A percentile compares a stretch with the other conserved stretches of the same genome.
Conservation (phyloP, 805 yeast species). For the Saccharomycopsis fermentans region DNA sequence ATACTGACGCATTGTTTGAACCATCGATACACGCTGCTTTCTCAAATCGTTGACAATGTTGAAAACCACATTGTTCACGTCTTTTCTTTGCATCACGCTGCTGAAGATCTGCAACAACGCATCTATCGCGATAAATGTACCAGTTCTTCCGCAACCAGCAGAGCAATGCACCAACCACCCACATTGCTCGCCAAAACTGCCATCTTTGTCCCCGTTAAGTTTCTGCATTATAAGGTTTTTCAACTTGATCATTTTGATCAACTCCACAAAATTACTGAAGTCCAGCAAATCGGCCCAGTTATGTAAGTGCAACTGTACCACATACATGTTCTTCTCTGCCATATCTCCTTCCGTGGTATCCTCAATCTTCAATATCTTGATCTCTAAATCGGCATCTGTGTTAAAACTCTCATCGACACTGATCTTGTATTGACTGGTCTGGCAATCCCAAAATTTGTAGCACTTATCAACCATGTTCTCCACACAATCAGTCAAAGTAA, state of each 20-base stretch:
- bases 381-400: not conserved
- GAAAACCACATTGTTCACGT: constrained; percentile 28
- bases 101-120: constrained; percentile 25
- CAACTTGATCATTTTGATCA: constrained; percentile 14
- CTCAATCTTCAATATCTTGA: constrained; percentile 8
- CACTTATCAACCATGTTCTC: constrained; percentile 81
- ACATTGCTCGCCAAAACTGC: not conserved
- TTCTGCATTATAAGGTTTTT: constrained; percentile 5
- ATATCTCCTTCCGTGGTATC: constrained; percentile 24
- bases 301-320: constrained; percentile 65
- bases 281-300: constrained; percentile 83
- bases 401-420: not conserved
- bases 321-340: constrained; percentile 28
- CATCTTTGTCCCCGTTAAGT: not conserved
- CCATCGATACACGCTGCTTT: constrained; percentile 73
- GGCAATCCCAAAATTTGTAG: constrained; percentile 68
- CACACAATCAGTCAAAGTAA: constrained; percentile 64
- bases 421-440: constrained; percentile 33
- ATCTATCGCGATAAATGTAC: constrained; percentile 73
- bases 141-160: constrained; percentile 96
- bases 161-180: constrained; percentile 82
- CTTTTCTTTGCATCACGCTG: not conserved
- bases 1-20: constrained; percentile 69
- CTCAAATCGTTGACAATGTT: constrained; percentile 58
- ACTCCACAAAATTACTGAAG: constrained; percentile 32